A percentile compares a stretch with the other conserved stretches of the same genome.
Evolutionary conservation across 495 filamentous ascomycete species (phyloP).

Genomic region (Aspergillus panamensis): DNA sequence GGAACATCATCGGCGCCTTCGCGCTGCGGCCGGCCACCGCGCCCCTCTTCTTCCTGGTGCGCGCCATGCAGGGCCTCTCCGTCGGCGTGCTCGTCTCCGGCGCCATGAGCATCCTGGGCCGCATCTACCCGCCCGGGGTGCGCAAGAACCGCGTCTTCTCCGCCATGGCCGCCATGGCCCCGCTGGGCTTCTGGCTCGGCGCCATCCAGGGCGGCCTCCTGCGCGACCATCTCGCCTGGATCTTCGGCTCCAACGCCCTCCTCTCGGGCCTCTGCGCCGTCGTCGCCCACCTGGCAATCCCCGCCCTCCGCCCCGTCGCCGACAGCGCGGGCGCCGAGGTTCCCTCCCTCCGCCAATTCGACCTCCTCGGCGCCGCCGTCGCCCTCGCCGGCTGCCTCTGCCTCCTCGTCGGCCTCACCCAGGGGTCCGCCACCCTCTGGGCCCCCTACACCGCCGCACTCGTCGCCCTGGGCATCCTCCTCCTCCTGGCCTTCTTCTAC

Average conservation of each 20-base stretch:
- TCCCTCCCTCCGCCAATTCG: conserved; percentile 30
- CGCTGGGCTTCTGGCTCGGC: conserved; percentile 34
- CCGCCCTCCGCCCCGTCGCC: conserved; percentile 27
- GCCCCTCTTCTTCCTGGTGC: conserved; percentile 31
- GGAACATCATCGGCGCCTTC: conserved; percentile 42
- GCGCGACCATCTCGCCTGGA: conserved; percentile 27
- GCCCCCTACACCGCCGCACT: conserved; percentile 29
- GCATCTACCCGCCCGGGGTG: conserved; percentile 30
- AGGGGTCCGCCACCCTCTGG: conserved; percentile 31
- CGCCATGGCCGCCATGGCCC: conserved; percentile 32
- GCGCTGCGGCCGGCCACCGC: conserved; percentile 27
- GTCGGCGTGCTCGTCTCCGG: conserved; percentile 34
- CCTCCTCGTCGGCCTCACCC: conserved; percentile 33
- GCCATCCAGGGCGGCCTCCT: conserved; percentile 31
- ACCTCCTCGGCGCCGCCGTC: conserved; percentile 26
- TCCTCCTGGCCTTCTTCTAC: conserved; percentile 28
- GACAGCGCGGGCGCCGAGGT: conserved; percentile 27
- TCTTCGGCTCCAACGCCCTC: conserved; percentile 32
- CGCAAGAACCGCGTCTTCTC: conserved; percentile 37
- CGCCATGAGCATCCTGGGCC: conserved; percentile 32
- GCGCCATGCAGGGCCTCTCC: conserved; percentile 34
- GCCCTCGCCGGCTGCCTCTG: conserved; percentile 29
- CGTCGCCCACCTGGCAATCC: conserved; percentile 28
- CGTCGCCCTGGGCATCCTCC: conserved; percentile 25
- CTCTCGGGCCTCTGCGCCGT: conserved; percentile 26